Evolutionary conservation across 805 yeast genomes (phyloP), one percentile per base, ranked within the genome.

Genomic region (Dipodascopsis tothii): DNA sequence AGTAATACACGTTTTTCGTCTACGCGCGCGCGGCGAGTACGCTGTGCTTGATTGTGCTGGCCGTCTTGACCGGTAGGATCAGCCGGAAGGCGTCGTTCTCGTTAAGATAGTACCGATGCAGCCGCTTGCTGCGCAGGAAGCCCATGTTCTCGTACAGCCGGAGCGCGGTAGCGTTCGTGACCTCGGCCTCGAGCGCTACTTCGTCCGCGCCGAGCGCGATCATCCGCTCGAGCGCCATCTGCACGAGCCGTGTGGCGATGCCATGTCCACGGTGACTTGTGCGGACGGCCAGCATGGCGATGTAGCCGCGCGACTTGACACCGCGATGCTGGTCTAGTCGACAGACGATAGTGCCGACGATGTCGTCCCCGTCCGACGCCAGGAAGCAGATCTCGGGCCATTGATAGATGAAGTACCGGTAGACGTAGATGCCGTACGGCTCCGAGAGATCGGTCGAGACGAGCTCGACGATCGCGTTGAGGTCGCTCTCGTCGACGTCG

Each of bases 251-350:
- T 52, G 80, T 80, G 2, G 96, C 96, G 37, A 88, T 81, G 1
- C 96, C 95, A 35, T 66, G 68, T 2, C 94, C 88, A 43, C 98
- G 68, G 59, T 72, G 79, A 14, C 64, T 60, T 32, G 78, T 77
- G 40, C 80, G 79, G 9, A 90, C 94, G 0, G 94, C 95, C 43
- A 92, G 66, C 98, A 92, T 92, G 2, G 96, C 98, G 22, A 92
- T 88, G 58, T 92, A 92, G 0, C 98, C 98, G 48, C 98, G 71
- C 54, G 71, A 60, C 47, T 95, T 70, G 7, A 76, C 80, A 19
- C 73, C 71, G 46, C 90, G 71, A 63, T 90, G 96, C 1, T 74
- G 68, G 51, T 84, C 94, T 9, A 79, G 75, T 56, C 87, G 85
- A 41, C 94, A 80, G 4, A 92, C 84, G 5, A 90, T 79, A 32